These are phyloP conservation scores for Leucogyrophana mollusca DNA, from an alignment of 768 basidiomycete species.

Conservation along the genomic window DNA sequence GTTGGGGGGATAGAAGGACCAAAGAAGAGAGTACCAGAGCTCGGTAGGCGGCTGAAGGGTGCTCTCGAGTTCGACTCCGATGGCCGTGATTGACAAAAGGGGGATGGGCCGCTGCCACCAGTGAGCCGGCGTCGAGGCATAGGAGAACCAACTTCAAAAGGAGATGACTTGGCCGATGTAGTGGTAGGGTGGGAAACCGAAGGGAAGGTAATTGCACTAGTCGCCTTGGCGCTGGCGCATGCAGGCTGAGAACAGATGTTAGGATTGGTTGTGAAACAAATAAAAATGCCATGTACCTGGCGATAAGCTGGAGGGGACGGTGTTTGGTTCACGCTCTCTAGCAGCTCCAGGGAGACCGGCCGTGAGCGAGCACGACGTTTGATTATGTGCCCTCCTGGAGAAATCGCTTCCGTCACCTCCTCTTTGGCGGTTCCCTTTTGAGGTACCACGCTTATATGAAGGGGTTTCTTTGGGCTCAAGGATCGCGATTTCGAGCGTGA, in stretches of 20 bases:
- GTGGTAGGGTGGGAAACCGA: constrained; percentile 40
- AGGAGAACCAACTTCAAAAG: constrained; percentile 53
- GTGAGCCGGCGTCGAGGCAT: constrained; percentile 52
- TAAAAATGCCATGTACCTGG: constrained; percentile 13
- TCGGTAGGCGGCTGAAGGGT: constrained; percentile 52
- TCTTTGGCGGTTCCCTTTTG: constrained; percentile 45
- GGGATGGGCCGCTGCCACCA: constrained; percentile 31
- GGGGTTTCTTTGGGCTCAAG: constrained; percentile 27
- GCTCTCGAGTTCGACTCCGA: constrained; percentile 29
- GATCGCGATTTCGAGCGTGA: constrained; percentile 26
- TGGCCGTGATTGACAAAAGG: constrained; percentile 28
- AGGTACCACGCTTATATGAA: constrained; percentile 20
- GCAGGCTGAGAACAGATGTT: not conserved
- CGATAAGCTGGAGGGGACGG: constrained; percentile 39
- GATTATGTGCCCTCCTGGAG: constrained; percentile 72
- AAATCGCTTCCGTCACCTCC: constrained; percentile 68
- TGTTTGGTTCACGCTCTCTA: constrained; percentile 47
- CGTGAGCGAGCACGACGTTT: constrained; percentile 75
- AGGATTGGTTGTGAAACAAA: constrained; percentile 9
- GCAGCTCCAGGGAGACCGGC: constrained; percentile 66
- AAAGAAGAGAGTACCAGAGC: constrained; percentile 67
- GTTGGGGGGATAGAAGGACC: constrained; percentile 41
- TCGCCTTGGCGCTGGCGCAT: constrained; percentile 8
- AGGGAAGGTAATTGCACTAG: constrained; percentile 31
- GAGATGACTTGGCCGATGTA: constrained; percentile 37